Evolutionary conservation across 1,284 basidiomycete species (phyloP), one percentile per base, ranked within the genome.

Genomic region (Volvariella volvacea): DNA sequence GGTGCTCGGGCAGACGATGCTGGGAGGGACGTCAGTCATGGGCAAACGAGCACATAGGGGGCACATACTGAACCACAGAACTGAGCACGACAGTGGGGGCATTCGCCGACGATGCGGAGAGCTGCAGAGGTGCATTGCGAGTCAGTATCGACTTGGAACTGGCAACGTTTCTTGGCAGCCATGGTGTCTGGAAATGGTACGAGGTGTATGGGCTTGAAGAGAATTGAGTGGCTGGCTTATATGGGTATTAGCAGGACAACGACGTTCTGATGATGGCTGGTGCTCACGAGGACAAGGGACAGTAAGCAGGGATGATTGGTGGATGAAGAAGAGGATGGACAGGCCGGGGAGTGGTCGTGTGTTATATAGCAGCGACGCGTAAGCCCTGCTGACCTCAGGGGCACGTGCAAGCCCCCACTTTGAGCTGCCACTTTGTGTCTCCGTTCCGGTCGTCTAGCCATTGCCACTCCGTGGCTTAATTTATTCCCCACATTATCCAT

Each of bases 1-100:
- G 88, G 55, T 86, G 84, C 59, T 90, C 88, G 7, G 88, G 88
- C 53, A 89, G 71, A 53, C 88, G 87, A 59, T 90, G 88, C 88
- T 90, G 53, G 3, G 47, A 36, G 22, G 48, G 40, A 36, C 42
- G n/a, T n/a, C n/a, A n/a, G n/a, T n/a, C n/a, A n/a, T n/a, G n/a
- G 46, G 41, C 39, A 33, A 48, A 19, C 50, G 52, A 42, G 54
- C 51, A 49, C 25, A 43, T 50, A 44, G n/a, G n/a, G n/a, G n/a
- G n/a, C 14, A 78, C 88, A 66, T 56, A 90, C 89, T 47, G 73
- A 68, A 48, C 78, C 77, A 59, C 88, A 92, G 67, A 89, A 91
- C 56, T 82, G 76, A 15, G 69, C 66, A 46, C 76, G 70, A 63
- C 88, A 92, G 56, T 88, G 82, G 31, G 86, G 78, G 58, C 88